Evolutionary conservation across 2,329 filamentous ascomycete genomes (phyloP).

Genomic region (Penicillium occitanis): DNA sequence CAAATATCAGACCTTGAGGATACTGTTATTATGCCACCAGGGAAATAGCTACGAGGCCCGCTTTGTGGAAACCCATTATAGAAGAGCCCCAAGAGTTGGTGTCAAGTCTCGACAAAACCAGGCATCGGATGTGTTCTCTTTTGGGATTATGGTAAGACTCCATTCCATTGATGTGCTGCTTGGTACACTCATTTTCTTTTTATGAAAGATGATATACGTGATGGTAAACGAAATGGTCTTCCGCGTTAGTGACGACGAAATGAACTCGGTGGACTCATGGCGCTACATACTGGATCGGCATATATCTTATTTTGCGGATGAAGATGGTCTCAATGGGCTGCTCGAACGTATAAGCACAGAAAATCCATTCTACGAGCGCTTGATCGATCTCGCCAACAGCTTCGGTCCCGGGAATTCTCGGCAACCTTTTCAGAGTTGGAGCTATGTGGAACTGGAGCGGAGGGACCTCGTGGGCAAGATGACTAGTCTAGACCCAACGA

Average conservation of each 20-base stretch:
- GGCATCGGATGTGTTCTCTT: no score
- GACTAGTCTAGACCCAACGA: conserved; percentile 33
- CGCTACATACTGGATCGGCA: conserved; percentile 34
- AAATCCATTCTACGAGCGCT: conserved; percentile 27
- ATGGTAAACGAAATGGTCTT: conserved; percentile 30
- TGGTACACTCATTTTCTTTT: no score
- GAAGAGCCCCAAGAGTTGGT: no score
- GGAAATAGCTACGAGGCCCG: no score
- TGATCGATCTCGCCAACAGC: conserved; percentile 39
- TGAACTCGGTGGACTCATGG: conserved; percentile 29
- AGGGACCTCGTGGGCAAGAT: conserved; percentile 32
- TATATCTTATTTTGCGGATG: conserved; percentile 47
- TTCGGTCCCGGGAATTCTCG: conserved; percentile 42
- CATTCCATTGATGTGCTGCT: no score
- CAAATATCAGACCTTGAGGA: no score
- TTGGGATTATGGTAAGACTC: no score
- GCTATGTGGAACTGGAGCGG: conserved; percentile 37
- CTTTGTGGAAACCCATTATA: no score
- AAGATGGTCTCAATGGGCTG: conserved; percentile 35
- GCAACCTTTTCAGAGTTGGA: conserved; percentile 44
- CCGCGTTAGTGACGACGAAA: conserved; percentile 26
- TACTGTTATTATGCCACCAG: no score
- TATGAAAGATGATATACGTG: no score
- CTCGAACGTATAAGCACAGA: conserved; percentile 43
- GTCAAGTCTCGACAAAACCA: no score